A percentile compares a stretch with the other conserved stretches of the same genome.
Evolutionary conservation across 1,284 basidiomycete genomes (phyloP).

Genomic region (Cryptococcus jaspeensis): DNA sequence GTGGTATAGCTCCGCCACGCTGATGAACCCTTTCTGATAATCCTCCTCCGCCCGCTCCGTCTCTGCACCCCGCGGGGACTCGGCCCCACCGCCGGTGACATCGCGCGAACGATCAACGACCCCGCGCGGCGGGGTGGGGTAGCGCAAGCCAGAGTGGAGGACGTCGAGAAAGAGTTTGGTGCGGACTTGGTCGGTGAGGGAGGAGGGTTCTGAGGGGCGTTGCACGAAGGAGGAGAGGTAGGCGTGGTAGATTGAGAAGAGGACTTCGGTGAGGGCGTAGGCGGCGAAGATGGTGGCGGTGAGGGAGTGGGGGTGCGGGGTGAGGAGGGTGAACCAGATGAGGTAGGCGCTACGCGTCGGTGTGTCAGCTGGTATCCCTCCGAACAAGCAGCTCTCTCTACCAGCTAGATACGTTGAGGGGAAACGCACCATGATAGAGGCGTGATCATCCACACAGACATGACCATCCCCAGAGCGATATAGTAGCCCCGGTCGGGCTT

Average conservation of each 20-base stretch:
- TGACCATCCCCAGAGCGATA: conserved; percentile 53
- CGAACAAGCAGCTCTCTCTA: background rate
- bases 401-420: too few species aligned
- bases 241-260: conserved; percentile 72
- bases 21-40: conserved; percentile 26
- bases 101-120: conserved; percentile 1
- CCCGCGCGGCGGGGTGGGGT: conserved; percentile 40
- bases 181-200: conserved; percentile 54
- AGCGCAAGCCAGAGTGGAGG: conserved; percentile 64
- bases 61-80: background rate
- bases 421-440: conserved; percentile 67
- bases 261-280: conserved; percentile 41
- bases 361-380: background rate
- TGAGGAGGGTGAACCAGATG: conserved; percentile 54
- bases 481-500: conserved; percentile 33
- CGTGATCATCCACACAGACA: conserved; percentile 68
- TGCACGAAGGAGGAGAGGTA: conserved; percentile 61
- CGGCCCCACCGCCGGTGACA: background rate
- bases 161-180: conserved; percentile 63
- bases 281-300: conserved; percentile 31
- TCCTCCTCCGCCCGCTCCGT: conserved; percentile 12
- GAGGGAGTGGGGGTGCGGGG: conserved; percentile 52
- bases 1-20: conserved; percentile 27
- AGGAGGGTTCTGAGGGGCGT: conserved; percentile 54
- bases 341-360: conserved; percentile 48